Conservation (phyloP, 2,329 filamentous ascomycete genomes). For the Dactylellina parvicollis region DNA sequence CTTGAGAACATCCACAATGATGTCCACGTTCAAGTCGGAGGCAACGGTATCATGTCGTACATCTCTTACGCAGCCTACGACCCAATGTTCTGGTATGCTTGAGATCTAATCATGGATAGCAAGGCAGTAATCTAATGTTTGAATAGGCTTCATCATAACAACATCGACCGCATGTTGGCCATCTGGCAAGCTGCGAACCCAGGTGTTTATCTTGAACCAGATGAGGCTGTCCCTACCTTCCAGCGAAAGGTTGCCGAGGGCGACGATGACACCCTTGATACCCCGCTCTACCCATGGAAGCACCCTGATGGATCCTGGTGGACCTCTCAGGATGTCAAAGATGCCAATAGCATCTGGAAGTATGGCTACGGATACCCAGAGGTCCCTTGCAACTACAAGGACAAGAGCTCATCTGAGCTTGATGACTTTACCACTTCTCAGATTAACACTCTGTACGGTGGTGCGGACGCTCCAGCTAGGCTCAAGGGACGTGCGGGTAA, state of each 20-base stretch:
- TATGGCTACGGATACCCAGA: constrained; percentile 58
- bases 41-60: constrained; percentile 57
- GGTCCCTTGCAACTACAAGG: constrained; percentile 48
- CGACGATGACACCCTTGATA: constrained; percentile 45
- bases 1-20: constrained; percentile 58
- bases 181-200: constrained; percentile 58
- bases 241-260: constrained; percentile 18
- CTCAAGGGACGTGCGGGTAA: constrained; percentile 6
- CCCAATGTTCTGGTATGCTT: constrained; percentile 58
- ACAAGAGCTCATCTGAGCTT: constrained; percentile 22
- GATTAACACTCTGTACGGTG: constrained; percentile 55
- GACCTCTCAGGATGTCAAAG: constrained; percentile 53
- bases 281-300: constrained; percentile 56
- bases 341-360: constrained; percentile 51
- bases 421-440: constrained; percentile 29
- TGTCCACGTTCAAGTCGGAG: constrained; percentile 55
- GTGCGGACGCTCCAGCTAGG: background rate
- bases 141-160: constrained; percentile 50
- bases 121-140: background rate
- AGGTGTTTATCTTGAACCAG: constrained; percentile 28
- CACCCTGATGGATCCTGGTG: constrained; percentile 49
- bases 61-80: constrained; percentile 58
- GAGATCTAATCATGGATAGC: background rate
- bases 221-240: constrained; percentile 51
- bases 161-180: constrained; percentile 58